These are phyloP conservation scores for Musa balbisiana DNA, from an alignment of 202 grass and related monocot genomes.

Conservation along the genomic window DNA sequence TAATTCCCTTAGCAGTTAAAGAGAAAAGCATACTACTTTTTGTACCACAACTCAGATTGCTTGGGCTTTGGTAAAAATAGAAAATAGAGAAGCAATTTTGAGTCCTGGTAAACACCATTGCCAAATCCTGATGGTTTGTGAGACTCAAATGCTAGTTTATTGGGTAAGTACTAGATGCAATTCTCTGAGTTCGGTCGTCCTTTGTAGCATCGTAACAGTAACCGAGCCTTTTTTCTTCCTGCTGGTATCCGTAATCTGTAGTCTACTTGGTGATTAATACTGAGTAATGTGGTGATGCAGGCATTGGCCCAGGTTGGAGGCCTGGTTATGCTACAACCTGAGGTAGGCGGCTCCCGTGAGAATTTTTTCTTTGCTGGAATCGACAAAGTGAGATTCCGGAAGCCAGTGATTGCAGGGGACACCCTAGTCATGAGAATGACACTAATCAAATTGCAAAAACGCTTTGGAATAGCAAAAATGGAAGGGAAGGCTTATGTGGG, in stretches of 20 bases:
- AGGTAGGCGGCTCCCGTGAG: slow-evolving; percentile 73
- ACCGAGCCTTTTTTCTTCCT: too few relatives aligned
- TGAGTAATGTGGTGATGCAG: slow-evolving; percentile 29
- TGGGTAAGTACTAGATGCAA: background rate
- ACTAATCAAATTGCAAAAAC: slow-evolving; percentile 64
- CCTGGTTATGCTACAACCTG: slow-evolving; percentile 82
- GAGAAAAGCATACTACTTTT: background rate
- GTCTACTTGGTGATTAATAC: background rate
- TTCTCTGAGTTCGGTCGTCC: too few relatives aligned
- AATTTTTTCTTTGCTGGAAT: slow-evolving; percentile 96
- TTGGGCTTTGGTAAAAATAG: background rate
- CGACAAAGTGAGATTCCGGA: slow-evolving; percentile 90
- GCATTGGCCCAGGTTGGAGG: slow-evolving; percentile 96
- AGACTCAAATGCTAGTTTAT: background rate
- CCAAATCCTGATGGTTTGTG: background rate
- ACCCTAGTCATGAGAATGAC: slow-evolving; percentile 93
- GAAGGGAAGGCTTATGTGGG: slow-evolving; percentile 87
- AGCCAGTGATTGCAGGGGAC: slow-evolving; percentile 87
- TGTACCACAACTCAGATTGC: background rate
- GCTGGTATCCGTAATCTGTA: too few relatives aligned
- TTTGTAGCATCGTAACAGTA: too few relatives aligned
- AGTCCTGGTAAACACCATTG: background rate
- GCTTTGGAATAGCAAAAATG: slow-evolving; percentile 81
- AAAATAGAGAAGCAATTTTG: background rate
- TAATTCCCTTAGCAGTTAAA: background rate